These are phyloP conservation scores for Hanseniaspora singularis DNA, from an alignment of 805 yeast genomes.

Conservation along the genomic window DNA sequence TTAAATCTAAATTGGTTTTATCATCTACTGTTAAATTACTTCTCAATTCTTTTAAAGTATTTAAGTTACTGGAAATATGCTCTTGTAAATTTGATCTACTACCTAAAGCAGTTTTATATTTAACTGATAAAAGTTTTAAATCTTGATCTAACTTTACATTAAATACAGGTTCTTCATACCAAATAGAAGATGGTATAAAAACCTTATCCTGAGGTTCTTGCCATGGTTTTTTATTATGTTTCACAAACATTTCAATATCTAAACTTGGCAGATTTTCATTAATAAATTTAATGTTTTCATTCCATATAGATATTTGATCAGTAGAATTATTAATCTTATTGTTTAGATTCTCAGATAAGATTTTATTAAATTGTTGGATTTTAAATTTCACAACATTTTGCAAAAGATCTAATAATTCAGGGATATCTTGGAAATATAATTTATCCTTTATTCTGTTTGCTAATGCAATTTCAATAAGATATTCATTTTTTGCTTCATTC, in stretches of 20 bases:
- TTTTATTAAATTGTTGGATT: slow-evolving; percentile 55
- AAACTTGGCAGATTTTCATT: slow-evolving; percentile 58
- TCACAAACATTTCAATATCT: slow-evolving; percentile 83
- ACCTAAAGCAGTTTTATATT: slow-evolving; percentile 34
- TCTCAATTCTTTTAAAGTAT: slow-evolving; percentile 31
- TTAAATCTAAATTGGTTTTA: slow-evolving; percentile 35
- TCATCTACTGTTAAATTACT: slow-evolving; percentile 29
- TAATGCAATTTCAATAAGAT: slow-evolving; percentile 64
- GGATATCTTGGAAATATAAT: slow-evolving; percentile 82
- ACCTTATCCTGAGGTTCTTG: slow-evolving; percentile 74
- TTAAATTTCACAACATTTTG: slow-evolving; percentile 78
- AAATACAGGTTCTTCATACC: slow-evolving; percentile 91
- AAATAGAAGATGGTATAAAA: slow-evolving; percentile 78
- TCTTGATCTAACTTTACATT: slow-evolving; percentile 47
- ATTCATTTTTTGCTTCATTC: slow-evolving; percentile 79
- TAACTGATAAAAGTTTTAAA: slow-evolving; percentile 42
- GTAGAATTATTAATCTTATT: slow-evolving; percentile 27
- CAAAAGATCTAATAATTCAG: slow-evolving; percentile 72
- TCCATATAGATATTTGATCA: slow-evolving; percentile 47
- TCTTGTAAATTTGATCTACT: slow-evolving; percentile 25
- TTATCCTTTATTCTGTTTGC: slow-evolving; percentile 90
- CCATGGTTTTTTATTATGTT: slow-evolving; percentile 72
- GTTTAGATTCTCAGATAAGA: slow-evolving; percentile 22
- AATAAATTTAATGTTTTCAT: slow-evolving; percentile 43
- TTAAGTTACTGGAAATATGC: slow-evolving; percentile 25